Conservation (phyloP, 176 grass and related monocot species). For the Oryza australiensis region DNA sequence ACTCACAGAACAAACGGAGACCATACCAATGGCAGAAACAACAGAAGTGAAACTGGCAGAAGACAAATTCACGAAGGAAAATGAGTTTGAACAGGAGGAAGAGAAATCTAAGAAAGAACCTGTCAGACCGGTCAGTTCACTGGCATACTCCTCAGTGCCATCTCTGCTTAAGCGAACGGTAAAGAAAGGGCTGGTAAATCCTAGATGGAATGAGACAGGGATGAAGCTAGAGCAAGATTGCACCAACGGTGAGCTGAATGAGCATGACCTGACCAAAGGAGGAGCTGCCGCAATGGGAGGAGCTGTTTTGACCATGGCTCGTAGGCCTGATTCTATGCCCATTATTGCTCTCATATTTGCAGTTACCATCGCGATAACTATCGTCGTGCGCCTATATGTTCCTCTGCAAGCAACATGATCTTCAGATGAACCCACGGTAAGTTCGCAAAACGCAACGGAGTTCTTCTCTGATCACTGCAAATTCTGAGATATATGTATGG, state of each 20-base stretch:
- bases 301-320: conserved; percentile 3
- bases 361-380: conserved; percentile 23
- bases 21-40: background rate
- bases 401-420: conserved; percentile 22
- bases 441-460: background rate
- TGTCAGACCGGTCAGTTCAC: background rate
- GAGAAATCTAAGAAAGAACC: background rate
- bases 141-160: background rate
- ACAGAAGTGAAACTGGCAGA: background rate
- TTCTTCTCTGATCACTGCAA: background rate
- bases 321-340: conserved; percentile 9
- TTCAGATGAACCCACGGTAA: background rate
- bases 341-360: conserved; percentile 42
- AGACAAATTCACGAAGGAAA: background rate
- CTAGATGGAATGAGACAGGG: conserved; percentile 5
- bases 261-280: background rate
- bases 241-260: background rate
- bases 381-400: conserved; percentile 18
- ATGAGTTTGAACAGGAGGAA: conserved; percentile 15
- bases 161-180: conserved; percentile 10
- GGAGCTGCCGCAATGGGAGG: background rate
- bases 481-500: background rate
- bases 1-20: background rate
- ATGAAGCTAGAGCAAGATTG: conserved; percentile 45
- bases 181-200: conserved; percentile 8